Conservation (phyloP, 2,329 filamentous ascomycete genomes). For the Diplodia sapinea region DNA sequence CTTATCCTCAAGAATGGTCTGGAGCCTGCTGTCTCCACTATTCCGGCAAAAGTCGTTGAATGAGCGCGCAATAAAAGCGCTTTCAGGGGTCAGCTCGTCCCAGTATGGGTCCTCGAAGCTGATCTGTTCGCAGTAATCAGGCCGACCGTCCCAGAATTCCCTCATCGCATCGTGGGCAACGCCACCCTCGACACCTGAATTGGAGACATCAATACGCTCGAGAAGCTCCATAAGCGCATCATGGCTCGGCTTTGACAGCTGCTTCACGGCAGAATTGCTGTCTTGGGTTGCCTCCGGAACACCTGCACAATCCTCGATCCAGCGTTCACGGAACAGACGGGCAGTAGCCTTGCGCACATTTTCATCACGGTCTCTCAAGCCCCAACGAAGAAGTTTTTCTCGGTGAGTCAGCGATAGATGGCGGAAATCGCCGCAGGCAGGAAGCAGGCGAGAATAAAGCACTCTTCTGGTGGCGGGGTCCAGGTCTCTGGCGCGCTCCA, state of each 20-base stretch:
- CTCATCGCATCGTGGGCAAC: conserved; percentile 94
- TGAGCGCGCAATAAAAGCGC: conserved; percentile 86
- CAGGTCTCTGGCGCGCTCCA: conserved; percentile 88
- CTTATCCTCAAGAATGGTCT: conserved; percentile 84
- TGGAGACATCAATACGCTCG: conserved; percentile 91
- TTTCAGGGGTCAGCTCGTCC: conserved; percentile 82
- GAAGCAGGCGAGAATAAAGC: conserved; percentile 85
- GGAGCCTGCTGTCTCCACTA: conserved; percentile 74
- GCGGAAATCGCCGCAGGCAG: conserved; percentile 89
- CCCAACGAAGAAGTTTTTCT: conserved; percentile 95
- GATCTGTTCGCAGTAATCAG: conserved; percentile 77
- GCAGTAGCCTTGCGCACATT: conserved; percentile 91
- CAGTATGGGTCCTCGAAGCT: conserved; percentile 77
- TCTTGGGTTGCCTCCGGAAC: conserved; percentile 65
- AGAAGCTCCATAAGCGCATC: conserved; percentile 88
- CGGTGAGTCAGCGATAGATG: conserved; percentile 92
- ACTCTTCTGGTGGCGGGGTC: conserved; percentile 83
- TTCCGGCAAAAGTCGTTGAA: conserved; percentile 92
- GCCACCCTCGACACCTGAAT: conserved; percentile 86
- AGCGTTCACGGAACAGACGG: conserved; percentile 89
- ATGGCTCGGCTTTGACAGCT: conserved; percentile 59
- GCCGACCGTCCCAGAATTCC: conserved; percentile 92
- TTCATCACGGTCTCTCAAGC: conserved; percentile 90
- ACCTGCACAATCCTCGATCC: conserved; percentile 93
- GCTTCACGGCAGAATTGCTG: conserved; percentile 51